Conservation (phyloP, 2,329 filamentous ascomycete species). For the Cladobotryum mycophilum region DNA sequence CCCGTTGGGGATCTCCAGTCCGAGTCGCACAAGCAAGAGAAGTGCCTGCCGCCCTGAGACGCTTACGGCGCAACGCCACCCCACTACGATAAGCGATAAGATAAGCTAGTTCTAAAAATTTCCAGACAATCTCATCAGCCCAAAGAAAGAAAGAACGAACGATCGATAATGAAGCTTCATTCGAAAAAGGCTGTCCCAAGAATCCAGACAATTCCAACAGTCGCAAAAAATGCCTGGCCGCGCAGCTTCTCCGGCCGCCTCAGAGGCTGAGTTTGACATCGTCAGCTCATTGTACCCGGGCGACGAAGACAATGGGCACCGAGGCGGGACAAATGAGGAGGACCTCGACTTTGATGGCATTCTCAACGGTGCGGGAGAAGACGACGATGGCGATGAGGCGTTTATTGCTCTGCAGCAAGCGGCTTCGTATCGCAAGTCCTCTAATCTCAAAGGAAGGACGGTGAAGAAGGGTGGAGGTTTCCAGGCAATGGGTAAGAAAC, state of each 20-base stretch:
- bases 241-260: slow-evolving; percentile 72
- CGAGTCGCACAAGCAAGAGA: not conserved
- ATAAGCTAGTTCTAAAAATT: slow-evolving; percentile 32
- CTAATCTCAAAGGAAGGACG: slow-evolving; percentile 74
- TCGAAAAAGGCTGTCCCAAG: no score
- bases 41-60: slow-evolving; percentile 11
- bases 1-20: slow-evolving; percentile 1
- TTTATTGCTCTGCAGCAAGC: slow-evolving; percentile 88
- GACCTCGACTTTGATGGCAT: slow-evolving; percentile 56
- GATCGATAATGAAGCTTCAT: no score
- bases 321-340: slow-evolving; percentile 26
- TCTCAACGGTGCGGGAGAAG: slow-evolving; percentile 44
- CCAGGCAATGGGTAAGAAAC: slow-evolving; percentile 72
- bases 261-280: slow-evolving; percentile 90
- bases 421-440: slow-evolving; percentile 77
- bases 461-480: slow-evolving; percentile 96
- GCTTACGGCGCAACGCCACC: slow-evolving; percentile 13
- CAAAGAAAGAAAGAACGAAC: no score
- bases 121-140: slow-evolving; percentile 7
- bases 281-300: slow-evolving; percentile 67
- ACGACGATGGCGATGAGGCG: slow-evolving; percentile 67
- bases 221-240: slow-evolving; percentile 55
- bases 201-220: not conserved
- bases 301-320: slow-evolving; percentile 44
- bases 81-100: slow-evolving; percentile 28